These are phyloP conservation scores for Vachellia collinsii DNA, from an alignment of 306 rosid species.

Conservation along the genomic window DNA sequence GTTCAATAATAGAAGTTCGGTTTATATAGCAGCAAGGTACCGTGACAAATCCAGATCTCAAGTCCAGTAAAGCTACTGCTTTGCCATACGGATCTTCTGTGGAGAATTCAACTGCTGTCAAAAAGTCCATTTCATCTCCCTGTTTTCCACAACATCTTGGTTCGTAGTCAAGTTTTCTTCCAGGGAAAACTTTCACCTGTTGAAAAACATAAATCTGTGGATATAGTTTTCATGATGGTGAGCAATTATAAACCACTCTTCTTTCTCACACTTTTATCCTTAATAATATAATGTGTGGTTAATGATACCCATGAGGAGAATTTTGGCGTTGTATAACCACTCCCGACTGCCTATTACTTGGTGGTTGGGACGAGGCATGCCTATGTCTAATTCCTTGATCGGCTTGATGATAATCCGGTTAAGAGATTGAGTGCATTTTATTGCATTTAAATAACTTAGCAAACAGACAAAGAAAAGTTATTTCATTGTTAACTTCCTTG, in stretches of 20 bases:
- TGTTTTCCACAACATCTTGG: slow-evolving; percentile 50
- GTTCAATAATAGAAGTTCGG: neutral
- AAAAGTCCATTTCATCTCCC: slow-evolving; percentile 57
- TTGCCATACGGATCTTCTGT: slow-evolving; percentile 77
- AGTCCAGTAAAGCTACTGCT: slow-evolving; percentile 85
- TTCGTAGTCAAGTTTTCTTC: slow-evolving; percentile 88
- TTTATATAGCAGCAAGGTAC: slow-evolving; percentile 45
- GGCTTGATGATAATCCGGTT: too few species aligned
- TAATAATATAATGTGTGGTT: slow-evolving; percentile 14
- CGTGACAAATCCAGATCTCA: slow-evolving; percentile 64
- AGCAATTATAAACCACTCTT: neutral
- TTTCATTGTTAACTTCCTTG: neutral
- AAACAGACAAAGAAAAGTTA: neutral
- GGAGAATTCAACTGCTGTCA: slow-evolving; percentile 88
- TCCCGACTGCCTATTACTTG: too few species aligned
- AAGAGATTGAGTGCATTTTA: neutral
- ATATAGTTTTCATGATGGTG: slow-evolving; percentile 1
- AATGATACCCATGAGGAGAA: slow-evolving; percentile 2
- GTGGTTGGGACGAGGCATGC: too few species aligned
- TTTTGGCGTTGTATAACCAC: too few species aligned
- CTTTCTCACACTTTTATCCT: slow-evolving; percentile 14
- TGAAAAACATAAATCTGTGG: slow-evolving; percentile 32
- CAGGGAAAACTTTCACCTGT: slow-evolving; percentile 72
- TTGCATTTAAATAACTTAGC: neutral
- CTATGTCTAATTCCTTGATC: too few species aligned